Base-by-base conservation (phyloP, 169 alveolate species). In the Sarcocystis neurona region DNA sequence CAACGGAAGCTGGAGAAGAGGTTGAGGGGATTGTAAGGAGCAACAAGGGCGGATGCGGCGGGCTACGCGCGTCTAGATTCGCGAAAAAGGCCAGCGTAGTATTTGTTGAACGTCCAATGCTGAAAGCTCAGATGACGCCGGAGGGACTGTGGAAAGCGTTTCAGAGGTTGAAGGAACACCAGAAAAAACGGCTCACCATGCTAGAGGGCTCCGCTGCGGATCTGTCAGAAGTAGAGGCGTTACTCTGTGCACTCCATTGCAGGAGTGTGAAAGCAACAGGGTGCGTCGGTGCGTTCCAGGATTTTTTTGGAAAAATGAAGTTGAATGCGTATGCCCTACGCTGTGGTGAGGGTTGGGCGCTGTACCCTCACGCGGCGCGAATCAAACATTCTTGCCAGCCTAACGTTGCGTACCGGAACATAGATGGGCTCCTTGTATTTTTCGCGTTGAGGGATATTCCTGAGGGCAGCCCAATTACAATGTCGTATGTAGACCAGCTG, bases 361-460 rank as follows among this genome's bases (percentile, higher is more conserved):
- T 86, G 12, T 86, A 86, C 53, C 91, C 91, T 1, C 78, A 74
- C 27, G 91, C 91, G 41, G 86, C 91, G 41, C 78, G 46, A 44
- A 56, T 86, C 39, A 86, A 86, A 32, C 91, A 86, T 53, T 86
- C 91, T 15, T 86, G 91, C 86, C 77, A 74, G 18, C 91, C 91
- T 6, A 86, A 86, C 60, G 91, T 86, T 50, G 75, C 91, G 56
- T 86, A 86, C 86, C 77, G 91, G 43, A 86, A 86, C 86, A 63
- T 86, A 63, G 91, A 86, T 30, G 91, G 91, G 48, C 85, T 86
- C 8, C 50, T 86, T 79, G 91, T 86, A 12, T 74, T 72, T 50
- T 86, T 86, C 41, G 91, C 91, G 48, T 60, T 84, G 37, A 79
- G 84, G 27, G 91, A 86, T 43, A 86, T 86, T n/a, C 50, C 77